phyloP scores from a whole-genome alignment of 2,329 filamentous ascomycete species.

The Rutstroemia sp. region DNA sequence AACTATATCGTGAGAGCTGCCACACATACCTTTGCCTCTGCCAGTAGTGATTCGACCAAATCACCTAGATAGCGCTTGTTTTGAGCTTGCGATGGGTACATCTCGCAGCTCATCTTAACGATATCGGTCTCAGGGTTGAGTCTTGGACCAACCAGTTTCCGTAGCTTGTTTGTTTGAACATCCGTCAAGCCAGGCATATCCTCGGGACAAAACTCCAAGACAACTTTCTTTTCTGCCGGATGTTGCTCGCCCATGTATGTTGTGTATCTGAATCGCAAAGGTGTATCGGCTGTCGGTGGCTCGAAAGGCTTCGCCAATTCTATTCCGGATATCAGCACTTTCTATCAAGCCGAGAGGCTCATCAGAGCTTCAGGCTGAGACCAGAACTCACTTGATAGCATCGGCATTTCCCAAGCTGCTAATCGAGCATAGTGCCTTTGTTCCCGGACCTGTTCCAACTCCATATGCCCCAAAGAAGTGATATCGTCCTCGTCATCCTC shows the following conservation, averaged over 20 bases:
- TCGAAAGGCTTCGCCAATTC: conserved; percentile 78
- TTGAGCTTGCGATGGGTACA: conserved; percentile 80
- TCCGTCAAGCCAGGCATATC: conserved; percentile 63
- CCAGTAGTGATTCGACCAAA: conserved; percentile 64
- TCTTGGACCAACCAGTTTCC: conserved; percentile 76
- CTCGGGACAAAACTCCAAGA: conserved; percentile 74
- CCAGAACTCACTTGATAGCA: conserved; percentile 66
- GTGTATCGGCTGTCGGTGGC: conserved; percentile 57
- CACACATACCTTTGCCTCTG: conserved; percentile 56
- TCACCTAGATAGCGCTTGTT: conserved; percentile 95
- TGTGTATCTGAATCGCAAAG: conserved; percentile 92
- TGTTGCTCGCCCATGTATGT: conserved; percentile 93
- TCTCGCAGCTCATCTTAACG: conserved; percentile 86
- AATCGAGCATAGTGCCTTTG: conserved; percentile 81
- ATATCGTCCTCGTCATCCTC: conserved; percentile 78
- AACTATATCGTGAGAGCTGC: background rate
- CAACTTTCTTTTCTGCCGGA: conserved; percentile 87
- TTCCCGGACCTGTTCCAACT: conserved; percentile 83
- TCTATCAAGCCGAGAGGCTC: background rate
- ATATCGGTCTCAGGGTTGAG: conserved; percentile 80
- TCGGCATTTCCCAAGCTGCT: conserved; percentile 91
- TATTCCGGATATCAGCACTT: conserved; percentile 31
- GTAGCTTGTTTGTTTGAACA: conserved; percentile 68
- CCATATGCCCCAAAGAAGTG: conserved; percentile 71
- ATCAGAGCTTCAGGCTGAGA: background rate